phyloP scores from a whole-genome alignment of 1,139 yeast species.

The Geotrichum aggregatum region DNA sequence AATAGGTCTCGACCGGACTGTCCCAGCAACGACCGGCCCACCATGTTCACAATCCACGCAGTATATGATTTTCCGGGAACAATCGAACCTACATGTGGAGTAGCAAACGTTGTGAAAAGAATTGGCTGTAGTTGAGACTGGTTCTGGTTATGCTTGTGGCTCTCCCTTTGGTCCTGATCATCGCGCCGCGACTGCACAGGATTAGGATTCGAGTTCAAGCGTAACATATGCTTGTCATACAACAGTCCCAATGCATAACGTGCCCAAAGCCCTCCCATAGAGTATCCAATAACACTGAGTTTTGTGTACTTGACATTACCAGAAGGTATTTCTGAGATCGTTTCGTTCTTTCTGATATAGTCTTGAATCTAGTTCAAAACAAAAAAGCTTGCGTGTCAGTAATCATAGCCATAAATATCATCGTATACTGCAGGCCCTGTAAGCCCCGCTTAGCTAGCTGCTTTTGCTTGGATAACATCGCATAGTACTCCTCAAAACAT shows the following conservation, averaged over 20 bases:
- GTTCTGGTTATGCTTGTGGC: background rate
- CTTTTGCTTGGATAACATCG: too few species aligned
- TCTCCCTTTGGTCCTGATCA: background rate
- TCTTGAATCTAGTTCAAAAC: too few species aligned
- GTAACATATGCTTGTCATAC: constrained; percentile 34
- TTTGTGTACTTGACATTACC: constrained; percentile 28
- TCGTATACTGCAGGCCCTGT: too few species aligned
- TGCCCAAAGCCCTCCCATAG: constrained; percentile 51
- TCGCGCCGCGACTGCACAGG: too few species aligned
- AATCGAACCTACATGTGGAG: constrained; percentile 80
- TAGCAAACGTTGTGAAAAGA: constrained; percentile 69
- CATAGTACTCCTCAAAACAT: too few species aligned
- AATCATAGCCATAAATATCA: too few species aligned
- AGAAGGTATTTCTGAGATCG: constrained; percentile 2
- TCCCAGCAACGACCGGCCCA: constrained; percentile 67
- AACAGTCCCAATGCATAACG: constrained; percentile 71
- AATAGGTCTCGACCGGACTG: constrained; percentile 72
- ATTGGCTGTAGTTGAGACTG: too few species aligned
- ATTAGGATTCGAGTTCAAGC: too few species aligned
- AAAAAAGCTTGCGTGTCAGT: too few species aligned
- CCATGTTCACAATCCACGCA: constrained; percentile 49
- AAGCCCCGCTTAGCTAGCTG: too few species aligned
- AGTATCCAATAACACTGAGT: constrained; percentile 51
- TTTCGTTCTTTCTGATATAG: constrained; percentile 3
- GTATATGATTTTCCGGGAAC: constrained; percentile 42